Evolutionary conservation across 768 basidiomycete genomes (phyloP).

Genomic region (Trametes maxima): DNA sequence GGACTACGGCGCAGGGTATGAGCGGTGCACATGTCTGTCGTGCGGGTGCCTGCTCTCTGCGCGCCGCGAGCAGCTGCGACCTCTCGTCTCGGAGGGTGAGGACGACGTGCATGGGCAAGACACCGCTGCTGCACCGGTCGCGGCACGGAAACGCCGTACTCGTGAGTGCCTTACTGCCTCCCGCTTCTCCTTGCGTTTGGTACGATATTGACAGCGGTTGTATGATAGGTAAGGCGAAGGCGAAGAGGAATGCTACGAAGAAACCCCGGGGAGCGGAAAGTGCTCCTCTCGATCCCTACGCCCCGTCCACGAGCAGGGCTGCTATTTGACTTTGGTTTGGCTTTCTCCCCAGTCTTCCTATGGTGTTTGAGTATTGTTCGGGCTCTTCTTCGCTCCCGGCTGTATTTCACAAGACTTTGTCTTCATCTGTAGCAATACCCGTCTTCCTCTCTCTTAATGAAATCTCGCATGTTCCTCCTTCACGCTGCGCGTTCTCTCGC

Average conservation of each 20-base stretch:
- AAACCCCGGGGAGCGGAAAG: not conserved
- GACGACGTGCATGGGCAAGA: not conserved
- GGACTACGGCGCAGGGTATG: not conserved
- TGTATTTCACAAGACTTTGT: too few relatives aligned
- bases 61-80: conserved; percentile 1
- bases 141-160: not conserved
- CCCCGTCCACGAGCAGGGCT: conserved; percentile 17
- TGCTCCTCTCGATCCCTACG: conserved; percentile 15
- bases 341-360: not conserved
- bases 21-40: conserved; percentile 11
- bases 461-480: not conserved
- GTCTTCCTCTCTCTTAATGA: too few relatives aligned
- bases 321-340: not conserved
- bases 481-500: not conserved
- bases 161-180: conserved; percentile 1
- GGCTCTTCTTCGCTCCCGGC: too few relatives aligned
- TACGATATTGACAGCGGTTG: not conserved
- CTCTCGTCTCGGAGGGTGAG: conserved; percentile 3
- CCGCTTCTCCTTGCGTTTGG: not conserved
- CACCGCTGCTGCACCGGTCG: not conserved
- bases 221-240: conserved; percentile 11
- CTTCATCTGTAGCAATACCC: too few relatives aligned
- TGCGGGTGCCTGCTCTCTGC: conserved; percentile 11
- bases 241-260: conserved; percentile 4
- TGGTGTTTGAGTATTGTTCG: not conserved